A percentile compares a stretch with the other conserved stretches of the same genome.
Evolutionary conservation across 345 rosid species (phyloP).

Genomic region (Lenwebbia sp.): DNA sequence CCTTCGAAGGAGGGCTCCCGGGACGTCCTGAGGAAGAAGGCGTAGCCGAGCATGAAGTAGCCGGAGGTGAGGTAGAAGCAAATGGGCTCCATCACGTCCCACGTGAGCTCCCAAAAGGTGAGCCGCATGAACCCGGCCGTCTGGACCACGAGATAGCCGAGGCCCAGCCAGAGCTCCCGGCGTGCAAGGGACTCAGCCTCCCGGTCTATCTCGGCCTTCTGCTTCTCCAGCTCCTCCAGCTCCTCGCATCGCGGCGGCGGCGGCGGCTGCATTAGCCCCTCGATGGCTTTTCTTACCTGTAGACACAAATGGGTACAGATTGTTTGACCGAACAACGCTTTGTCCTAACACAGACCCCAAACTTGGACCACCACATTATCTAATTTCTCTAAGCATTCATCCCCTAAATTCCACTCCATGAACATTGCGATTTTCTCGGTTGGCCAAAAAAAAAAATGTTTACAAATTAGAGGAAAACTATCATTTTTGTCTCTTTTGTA

Average conservation of each 20-base stretch:
- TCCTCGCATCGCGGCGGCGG: slow-evolving; percentile 51
- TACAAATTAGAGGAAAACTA: neutral
- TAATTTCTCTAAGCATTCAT: neutral
- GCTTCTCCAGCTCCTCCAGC: slow-evolving; percentile 46
- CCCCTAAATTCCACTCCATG: neutral
- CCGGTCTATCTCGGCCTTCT: slow-evolving; percentile 36
- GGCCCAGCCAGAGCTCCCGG: slow-evolving; percentile 69
- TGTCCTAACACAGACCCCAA: neutral
- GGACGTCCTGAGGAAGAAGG: slow-evolving; percentile 76
- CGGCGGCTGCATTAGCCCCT: slow-evolving; percentile 49
- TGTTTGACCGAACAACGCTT: neutral
- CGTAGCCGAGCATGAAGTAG: slow-evolving; percentile 64
- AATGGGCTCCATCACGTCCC: slow-evolving; percentile 99
- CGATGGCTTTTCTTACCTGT: slow-evolving; percentile 70
- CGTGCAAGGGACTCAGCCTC: slow-evolving; percentile 47
- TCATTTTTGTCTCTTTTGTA: neutral
- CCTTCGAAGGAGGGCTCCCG: slow-evolving; percentile 90
- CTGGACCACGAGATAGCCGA: slow-evolving; percentile 57
- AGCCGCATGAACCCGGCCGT: slow-evolving; percentile 90
- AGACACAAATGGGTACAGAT: slow-evolving; percentile 22
- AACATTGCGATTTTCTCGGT: neutral
- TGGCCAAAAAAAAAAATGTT: neutral
- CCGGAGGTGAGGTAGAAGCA: slow-evolving; percentile 74
- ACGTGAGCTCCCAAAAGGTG: slow-evolving; percentile 94
- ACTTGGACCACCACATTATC: neutral